Evolutionary conservation across 2,329 filamentous ascomycete species (phyloP), one percentile per base, ranked within the genome.

Genomic region (Colletotrichum musicola): DNA sequence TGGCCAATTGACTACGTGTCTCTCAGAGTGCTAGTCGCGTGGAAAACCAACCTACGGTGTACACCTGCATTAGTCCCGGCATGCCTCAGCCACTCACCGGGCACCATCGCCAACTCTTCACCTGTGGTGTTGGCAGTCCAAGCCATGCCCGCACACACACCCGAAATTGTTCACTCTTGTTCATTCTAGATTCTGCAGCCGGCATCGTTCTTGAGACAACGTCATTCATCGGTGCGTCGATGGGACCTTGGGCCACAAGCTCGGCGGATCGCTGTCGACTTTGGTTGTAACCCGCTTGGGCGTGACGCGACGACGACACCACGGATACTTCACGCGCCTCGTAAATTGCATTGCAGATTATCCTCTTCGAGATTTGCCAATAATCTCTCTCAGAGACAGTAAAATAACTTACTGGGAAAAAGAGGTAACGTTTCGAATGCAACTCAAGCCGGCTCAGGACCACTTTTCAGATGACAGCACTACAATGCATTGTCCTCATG

Each of bases 21-120:
- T 1, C 44, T 44, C n/a, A 6, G n/a, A 22, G 12, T 60, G 55
- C 55, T 56, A 62, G 35, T 6, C 22, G 46, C n/a, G 42, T 38
- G 35, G 22, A 35, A 22, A 56, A 7, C 12, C 18, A 20, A 20
- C 62, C 30, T 35, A 35, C 30, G 30, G 30, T 35, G 30, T 69
- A 62, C 66, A 69, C 66, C 66, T 69, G 66, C 66, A 69, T 69
- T 69, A 69, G 66, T 27, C 20, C 14, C 25, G 14, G 22, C n/a
- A 54, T 46, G 50, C 35, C 12, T 20, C 10, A 12, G n/a, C 66
- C 66, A 67, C 35, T 66, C 56, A 57, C 53, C 56, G 46, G 50
- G 18, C 63, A 51, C 46, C 63, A 56, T 68, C 63, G 27, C 62
- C 42, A 62, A 62, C n/a, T 66, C 56, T 38, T 62, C 51, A 47